Conservation (phyloP, 2,329 filamentous ascomycete genomes). For the Aspergillus calidoustus region DNA sequence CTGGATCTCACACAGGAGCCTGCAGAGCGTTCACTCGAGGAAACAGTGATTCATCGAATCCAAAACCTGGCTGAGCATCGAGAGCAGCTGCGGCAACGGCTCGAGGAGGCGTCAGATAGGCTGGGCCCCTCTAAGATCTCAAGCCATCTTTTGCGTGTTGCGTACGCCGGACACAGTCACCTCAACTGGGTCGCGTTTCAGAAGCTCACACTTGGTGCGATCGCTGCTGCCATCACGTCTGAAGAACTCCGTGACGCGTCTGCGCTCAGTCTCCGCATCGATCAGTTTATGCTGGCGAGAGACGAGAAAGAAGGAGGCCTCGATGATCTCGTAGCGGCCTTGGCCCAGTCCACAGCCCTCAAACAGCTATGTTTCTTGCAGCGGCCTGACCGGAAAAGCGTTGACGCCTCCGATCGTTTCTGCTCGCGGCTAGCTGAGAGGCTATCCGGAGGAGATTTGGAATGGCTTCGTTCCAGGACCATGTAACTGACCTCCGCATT, state of each 20-base stretch:
- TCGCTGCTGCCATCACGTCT: slow-evolving; percentile 19
- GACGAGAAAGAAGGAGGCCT: slow-evolving; percentile 9
- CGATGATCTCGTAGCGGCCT: slow-evolving; percentile 12
- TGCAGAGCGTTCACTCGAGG: slow-evolving; percentile 4
- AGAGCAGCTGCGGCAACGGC: slow-evolving; percentile 18
- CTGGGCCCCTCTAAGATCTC: slow-evolving; percentile 19
- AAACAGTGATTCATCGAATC: slow-evolving; percentile 7
- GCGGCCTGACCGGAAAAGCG: slow-evolving; percentile 15
- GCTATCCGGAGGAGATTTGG: slow-evolving; percentile 5
- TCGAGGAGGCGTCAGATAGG: slow-evolving; percentile 21
- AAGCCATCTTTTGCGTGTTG: slow-evolving; percentile 18
- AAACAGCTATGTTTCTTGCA: slow-evolving; percentile 22
- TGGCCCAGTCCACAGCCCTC: slow-evolving; percentile 16
- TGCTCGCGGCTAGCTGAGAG: slow-evolving; percentile 13
- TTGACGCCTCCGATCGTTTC: slow-evolving; percentile 17
- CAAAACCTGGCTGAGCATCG: slow-evolving; percentile 18
- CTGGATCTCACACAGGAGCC: slow-evolving; percentile 19
- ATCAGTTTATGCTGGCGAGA: slow-evolving; percentile 11
- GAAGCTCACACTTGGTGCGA: slow-evolving; percentile 20
- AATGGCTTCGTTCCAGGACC: slow-evolving; percentile 16
- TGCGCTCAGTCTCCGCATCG: slow-evolving; percentile 23
- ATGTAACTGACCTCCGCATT: slow-evolving; percentile 22
- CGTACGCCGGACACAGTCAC: slow-evolving; percentile 19
- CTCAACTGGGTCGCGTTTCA: slow-evolving; percentile 24
- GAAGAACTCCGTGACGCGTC: slow-evolving; percentile 21